A percentile compares a stretch with the other conserved stretches of the same genome.
phyloP scores from a whole-genome alignment of 768 basidiomycete genomes.

The Amanita rubescens region DNA sequence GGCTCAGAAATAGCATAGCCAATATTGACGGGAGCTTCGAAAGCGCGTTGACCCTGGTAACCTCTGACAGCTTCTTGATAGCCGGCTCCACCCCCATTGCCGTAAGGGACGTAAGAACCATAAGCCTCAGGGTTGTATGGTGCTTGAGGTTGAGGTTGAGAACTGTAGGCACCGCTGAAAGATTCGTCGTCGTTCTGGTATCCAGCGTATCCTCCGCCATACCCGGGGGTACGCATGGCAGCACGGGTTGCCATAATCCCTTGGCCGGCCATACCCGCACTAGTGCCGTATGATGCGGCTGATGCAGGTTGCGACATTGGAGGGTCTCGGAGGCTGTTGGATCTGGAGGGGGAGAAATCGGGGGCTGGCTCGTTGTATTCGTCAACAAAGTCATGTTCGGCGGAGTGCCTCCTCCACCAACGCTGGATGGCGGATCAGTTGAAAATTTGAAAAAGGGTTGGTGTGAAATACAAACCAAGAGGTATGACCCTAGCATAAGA shows the following conservation, averaged over 20 bases:
- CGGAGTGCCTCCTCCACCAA: not conserved
- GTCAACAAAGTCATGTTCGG: conserved; percentile 3
- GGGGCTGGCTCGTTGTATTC: conserved; percentile 15
- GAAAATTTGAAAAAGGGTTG: not conserved
- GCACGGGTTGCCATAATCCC: conserved; percentile 23
- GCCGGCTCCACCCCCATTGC: conserved; percentile 15
- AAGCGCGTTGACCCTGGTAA: conserved; percentile 27
- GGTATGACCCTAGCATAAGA: conserved; percentile 28
- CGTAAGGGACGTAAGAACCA: conserved; percentile 32
- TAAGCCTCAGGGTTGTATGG: conserved; percentile 38
- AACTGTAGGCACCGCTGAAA: conserved; percentile 31
- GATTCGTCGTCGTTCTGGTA: conserved; percentile 17
- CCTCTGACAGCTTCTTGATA: conserved; percentile 25
- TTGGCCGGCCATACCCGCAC: conserved; percentile 31
- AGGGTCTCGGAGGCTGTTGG: conserved; percentile 4
- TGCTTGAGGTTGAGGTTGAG: conserved; percentile 30
- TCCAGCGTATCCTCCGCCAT: conserved; percentile 12
- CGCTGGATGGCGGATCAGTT: not conserved
- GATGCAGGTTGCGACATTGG: conserved; percentile 16
- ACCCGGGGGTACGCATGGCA: conserved; percentile 30
- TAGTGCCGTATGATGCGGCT: conserved; percentile 23
- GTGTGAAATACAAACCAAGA: conserved; percentile 24
- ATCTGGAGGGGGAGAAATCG: conserved; percentile 9
- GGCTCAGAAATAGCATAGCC: conserved; percentile 1
- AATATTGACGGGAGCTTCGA: conserved; percentile 7